Percentiles rank a stretch among this genome's conserved stretches.
phyloP scores from a whole-genome alignment of 495 filamentous ascomycete species.

The Hypoxylon rickii region DNA sequence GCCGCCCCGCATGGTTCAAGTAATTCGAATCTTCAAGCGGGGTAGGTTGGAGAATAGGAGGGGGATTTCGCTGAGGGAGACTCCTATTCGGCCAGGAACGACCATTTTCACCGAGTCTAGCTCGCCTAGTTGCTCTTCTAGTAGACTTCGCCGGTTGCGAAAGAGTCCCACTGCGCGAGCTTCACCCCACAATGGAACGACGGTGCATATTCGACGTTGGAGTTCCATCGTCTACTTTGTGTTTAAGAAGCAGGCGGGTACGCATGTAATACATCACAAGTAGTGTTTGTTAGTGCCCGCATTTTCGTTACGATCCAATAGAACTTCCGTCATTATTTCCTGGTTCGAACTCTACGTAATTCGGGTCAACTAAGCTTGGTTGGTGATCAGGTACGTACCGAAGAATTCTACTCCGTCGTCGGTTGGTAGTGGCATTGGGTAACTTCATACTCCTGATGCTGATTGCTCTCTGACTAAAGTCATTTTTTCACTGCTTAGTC shows the following conservation, averaged over 20 bases:
- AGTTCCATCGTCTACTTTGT: neutral
- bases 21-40: slow-evolving; percentile 3
- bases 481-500: too few species aligned
- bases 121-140: too few species aligned
- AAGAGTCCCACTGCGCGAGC: slow-evolving; percentile 1
- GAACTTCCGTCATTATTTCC: too few species aligned
- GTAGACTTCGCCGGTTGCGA: slow-evolving; percentile 18
- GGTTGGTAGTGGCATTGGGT: neutral
- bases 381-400: too few species aligned
- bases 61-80: neutral
- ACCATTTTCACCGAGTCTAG: slow-evolving; percentile 25
- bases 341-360: too few species aligned
- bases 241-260: slow-evolving; percentile 6
- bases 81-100: slow-evolving; percentile 23
- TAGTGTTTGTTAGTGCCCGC: slow-evolving; percentile 21
- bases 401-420: slow-evolving; percentile 10
- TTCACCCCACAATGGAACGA: slow-evolving; percentile 16
- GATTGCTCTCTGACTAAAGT: too few species aligned
- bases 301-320: neutral
- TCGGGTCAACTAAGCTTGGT: too few species aligned
- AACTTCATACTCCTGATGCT: neutral
- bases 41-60: slow-evolving; percentile 22
- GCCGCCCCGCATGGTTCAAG: neutral
- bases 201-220: neutral
- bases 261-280: neutral